Conservation (phyloP, 192 early-diverging fungal species). For the Coemansia sp. region DNA sequence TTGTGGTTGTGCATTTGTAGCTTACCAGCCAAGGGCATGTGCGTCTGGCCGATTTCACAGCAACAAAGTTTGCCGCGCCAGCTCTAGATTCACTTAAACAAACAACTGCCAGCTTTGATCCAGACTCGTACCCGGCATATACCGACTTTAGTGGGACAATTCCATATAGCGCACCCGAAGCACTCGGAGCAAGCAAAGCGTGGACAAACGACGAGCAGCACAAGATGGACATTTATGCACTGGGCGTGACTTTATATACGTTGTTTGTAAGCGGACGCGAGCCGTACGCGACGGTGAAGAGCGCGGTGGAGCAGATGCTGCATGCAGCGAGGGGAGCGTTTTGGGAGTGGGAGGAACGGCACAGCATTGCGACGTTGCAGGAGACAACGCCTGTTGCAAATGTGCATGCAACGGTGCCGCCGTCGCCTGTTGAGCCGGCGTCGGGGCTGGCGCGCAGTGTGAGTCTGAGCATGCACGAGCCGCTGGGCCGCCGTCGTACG, state of each 20-base stretch:
- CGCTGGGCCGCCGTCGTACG: slow-evolving; percentile 38
- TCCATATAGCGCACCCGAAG: slow-evolving; percentile 60
- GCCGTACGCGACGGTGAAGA: slow-evolving; percentile 59
- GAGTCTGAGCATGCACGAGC: slow-evolving; percentile 18
- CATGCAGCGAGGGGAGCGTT: slow-evolving; percentile 62
- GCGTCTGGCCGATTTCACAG: slow-evolving; percentile 56
- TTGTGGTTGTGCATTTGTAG: slow-evolving; percentile 18
- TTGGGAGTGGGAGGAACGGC: slow-evolving; percentile 61
- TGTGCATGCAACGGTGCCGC: background rate
- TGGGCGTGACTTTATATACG: slow-evolving; percentile 61
- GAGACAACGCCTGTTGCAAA: slow-evolving; percentile 4
- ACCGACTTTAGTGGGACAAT: slow-evolving; percentile 56
- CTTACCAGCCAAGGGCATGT: slow-evolving; percentile 37
- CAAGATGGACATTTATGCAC: slow-evolving; percentile 58
- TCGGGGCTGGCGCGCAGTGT: background rate
- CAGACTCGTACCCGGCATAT: slow-evolving; percentile 35
- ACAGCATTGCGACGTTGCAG: slow-evolving; percentile 34
- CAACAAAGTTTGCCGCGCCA: slow-evolving; percentile 38
- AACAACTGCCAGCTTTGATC: slow-evolving; percentile 28
- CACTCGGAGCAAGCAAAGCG: slow-evolving; percentile 34
- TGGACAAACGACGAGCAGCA: slow-evolving; percentile 25
- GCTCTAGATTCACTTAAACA: slow-evolving; percentile 24
- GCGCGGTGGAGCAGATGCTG: slow-evolving; percentile 62
- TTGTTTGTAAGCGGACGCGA: slow-evolving; percentile 60
- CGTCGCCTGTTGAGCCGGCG: background rate